Evolutionary conservation across 305 asterid genomes (phyloP).

Genomic region (Ruellia speciosa): DNA sequence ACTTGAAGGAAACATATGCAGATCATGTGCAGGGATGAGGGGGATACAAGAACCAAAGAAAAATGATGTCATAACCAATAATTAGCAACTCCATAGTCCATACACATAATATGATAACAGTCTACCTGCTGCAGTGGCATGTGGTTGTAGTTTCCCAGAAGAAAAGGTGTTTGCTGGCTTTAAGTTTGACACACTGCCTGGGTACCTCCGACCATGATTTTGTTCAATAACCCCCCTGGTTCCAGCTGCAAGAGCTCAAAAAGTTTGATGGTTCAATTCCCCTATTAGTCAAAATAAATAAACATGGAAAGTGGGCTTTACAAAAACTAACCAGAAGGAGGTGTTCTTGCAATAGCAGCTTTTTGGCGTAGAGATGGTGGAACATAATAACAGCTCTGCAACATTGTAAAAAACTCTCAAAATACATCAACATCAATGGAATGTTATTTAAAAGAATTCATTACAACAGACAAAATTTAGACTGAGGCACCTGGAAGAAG

Average conservation of each 20-base stretch:
- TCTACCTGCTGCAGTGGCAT: slow-evolving; percentile 40
- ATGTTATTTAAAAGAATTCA: not conserved
- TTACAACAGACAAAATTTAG: not conserved
- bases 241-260: slow-evolving; percentile 41
- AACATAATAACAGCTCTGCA: slow-evolving; percentile 75
- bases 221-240: slow-evolving; percentile 47
- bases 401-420: slow-evolving; percentile 16
- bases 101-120: not conserved
- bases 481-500: slow-evolving; percentile 68
- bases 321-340: slow-evolving; percentile 68
- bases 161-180: slow-evolving; percentile 43
- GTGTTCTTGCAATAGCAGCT: slow-evolving; percentile 52
- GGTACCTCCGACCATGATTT: slow-evolving; percentile 45
- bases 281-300: not conserved
- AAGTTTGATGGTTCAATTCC: not conserved
- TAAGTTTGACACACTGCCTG: slow-evolving; percentile 35
- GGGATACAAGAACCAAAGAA: too few species aligned
- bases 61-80: too few species aligned
- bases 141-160: slow-evolving; percentile 40
- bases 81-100: too few species aligned
- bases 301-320: slow-evolving; percentile 2
- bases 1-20: not conserved
- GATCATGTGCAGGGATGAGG: too few species aligned
- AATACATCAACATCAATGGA: not conserved
- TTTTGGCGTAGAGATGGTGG: slow-evolving; percentile 87